Base-by-base conservation (phyloP, 1,284 basidiomycete species). In the Quambalaria eucalypti region DNA sequence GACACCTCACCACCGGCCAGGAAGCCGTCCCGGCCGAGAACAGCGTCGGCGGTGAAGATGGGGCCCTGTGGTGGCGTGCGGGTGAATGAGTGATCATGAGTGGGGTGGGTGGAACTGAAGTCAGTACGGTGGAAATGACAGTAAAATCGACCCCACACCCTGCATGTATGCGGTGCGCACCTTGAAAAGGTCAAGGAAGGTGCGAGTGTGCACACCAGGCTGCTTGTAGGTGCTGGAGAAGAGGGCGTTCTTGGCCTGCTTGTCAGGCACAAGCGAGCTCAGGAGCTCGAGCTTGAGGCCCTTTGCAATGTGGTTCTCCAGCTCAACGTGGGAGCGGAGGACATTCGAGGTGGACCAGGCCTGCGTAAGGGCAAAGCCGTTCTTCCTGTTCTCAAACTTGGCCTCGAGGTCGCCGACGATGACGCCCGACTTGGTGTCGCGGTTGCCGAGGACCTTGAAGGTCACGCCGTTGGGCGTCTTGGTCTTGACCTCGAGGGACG, bases 221-320 rank as follows among this genome's bases (percentile, higher is more conserved):
- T 95, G 91, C 83, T 96, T 96, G 86, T 93, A 97, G 78, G 85
- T 83, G 69, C 87, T 82, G 74, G 85, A 88, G 65, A 82, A 76
- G 68, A 90, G 80, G 58, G 90, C 89, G 52, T 84, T 83, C 83
- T 72, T 72, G 57, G 66, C 60, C 60, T 73, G 67, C 77, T 88
- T 90, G 71, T 88, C 85, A 55, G 95, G 92, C 71, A 86, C 81
- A 67, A 98, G 83, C 55, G 86, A 84, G 65, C 90, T 87, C 76
- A 82, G 82, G 60, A 96, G 78, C 79, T 97, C 93, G 74, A 98
- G 82, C 82, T 98, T 98, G 79, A 98, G 84, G 69, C 78, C 93
- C 80, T 92, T 90, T 72, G 92, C 90, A 76, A 98, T 85, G 81
- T 92, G 87, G 83, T 96, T 93, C 80, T 97, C 92, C 75, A 97